Conservation (phyloP, 2,329 filamentous ascomycete genomes). For the Claviceps purpurea region DNA sequence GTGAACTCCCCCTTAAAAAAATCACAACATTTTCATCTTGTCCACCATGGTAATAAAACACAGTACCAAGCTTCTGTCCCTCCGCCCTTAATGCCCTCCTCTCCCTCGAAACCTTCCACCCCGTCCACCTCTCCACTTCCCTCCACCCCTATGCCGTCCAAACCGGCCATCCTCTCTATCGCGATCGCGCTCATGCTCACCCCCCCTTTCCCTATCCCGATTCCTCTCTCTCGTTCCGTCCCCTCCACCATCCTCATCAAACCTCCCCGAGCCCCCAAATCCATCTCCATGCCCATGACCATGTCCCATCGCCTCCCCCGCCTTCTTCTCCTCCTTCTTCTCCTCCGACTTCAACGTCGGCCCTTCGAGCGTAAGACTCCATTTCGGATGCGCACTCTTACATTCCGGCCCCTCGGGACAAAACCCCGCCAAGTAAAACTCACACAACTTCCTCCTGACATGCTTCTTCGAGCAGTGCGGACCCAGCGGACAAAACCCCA, state of each 20-base stretch:
- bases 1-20: too few species aligned
- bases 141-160: conserved; percentile 20
- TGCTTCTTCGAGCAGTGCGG: conserved; percentile 82
- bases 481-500: conserved; percentile 86
- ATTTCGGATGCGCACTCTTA: conserved; percentile 71
- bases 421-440: conserved; percentile 84
- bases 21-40: too few species aligned
- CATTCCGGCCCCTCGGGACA: conserved; percentile 73
- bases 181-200: conserved; percentile 23
- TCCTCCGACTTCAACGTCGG: conserved; percentile 56
- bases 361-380: conserved; percentile 63
- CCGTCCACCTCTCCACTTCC: conserved; percentile 24
- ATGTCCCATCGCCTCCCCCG: conserved; percentile 18
- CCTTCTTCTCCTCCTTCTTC: conserved; percentile 33
- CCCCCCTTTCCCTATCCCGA: background rate
- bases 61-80: background rate
- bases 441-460: conserved; percentile 66
- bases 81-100: background rate
- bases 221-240: conserved; percentile 11
- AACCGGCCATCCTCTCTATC: conserved; percentile 21
- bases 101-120: conserved; percentile 19
- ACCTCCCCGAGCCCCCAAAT: conserved; percentile 14
- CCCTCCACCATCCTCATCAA: conserved; percentile 12
- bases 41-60: too few species aligned
- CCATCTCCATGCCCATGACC: conserved; percentile 24